A percentile compares a stretch with the other conserved stretches of the same genome.
These are phyloP conservation scores for Acanthamoeba lugdunensis DNA, from an alignment of 208 protist genomes.

Conservation along the genomic window DNA sequence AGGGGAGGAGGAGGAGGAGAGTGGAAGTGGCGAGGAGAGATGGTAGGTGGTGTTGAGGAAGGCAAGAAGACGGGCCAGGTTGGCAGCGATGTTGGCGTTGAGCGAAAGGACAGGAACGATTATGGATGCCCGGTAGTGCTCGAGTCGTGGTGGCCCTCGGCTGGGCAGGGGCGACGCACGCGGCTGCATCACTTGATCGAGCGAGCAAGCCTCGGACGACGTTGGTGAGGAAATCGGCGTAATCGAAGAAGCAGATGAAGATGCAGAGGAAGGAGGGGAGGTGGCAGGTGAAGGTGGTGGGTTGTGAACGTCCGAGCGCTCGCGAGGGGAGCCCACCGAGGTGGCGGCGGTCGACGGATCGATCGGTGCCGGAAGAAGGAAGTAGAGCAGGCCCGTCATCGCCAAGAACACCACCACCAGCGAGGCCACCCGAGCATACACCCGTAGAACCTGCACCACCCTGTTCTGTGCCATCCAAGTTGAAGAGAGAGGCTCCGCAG, in stretches of 20 bases:
- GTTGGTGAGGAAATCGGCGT: neutral
- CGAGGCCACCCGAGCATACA: neutral
- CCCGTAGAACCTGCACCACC: constrained; percentile 11
- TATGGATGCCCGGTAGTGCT: constrained; percentile 7
- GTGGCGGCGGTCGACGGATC: neutral
- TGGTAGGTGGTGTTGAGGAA: constrained; percentile 51
- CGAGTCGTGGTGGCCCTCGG: constrained; percentile 4
- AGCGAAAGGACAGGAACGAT: constrained; percentile 6
- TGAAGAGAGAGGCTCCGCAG: too few species aligned
- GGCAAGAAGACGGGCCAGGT: constrained; percentile 26
- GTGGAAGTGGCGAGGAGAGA: neutral
- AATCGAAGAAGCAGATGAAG: neutral
- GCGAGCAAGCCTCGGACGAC: neutral
- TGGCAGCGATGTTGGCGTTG: constrained; percentile 36
- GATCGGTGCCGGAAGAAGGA: neutral
- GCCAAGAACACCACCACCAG: constrained; percentile 13
- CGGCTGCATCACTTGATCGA: neutral
- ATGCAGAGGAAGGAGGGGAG: neutral
- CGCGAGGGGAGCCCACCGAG: neutral
- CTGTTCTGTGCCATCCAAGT: neutral
- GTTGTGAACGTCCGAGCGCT: neutral
- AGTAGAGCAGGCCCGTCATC: constrained; percentile 31
- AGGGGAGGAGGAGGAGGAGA: neutral
- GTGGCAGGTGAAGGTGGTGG: too few species aligned
- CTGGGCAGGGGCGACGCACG: neutral